phyloP scores from a whole-genome alignment of 1,284 basidiomycete genomes.

The Microstroma glucosiphilum region DNA sequence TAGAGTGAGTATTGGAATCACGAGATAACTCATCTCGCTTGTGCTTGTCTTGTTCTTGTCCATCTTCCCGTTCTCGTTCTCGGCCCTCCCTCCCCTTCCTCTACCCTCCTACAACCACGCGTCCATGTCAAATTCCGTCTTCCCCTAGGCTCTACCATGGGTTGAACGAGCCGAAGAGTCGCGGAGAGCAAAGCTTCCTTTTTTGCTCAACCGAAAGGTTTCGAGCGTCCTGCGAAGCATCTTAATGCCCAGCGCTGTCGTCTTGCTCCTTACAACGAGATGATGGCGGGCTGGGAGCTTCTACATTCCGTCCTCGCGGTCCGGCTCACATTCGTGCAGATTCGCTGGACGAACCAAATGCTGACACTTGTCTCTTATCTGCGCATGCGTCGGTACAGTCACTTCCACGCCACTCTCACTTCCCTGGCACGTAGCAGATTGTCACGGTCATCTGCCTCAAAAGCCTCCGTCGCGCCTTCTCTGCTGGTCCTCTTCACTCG shows the following conservation, averaged over 20 bases:
- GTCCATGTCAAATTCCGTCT: slow-evolving; percentile 5
- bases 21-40: no score
- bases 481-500: slow-evolving; percentile 43
- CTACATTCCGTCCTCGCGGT: neutral
- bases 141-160: neutral
- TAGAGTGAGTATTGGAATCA: slow-evolving; percentile 16
- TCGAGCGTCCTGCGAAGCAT: slow-evolving; percentile 5
- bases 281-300: slow-evolving; percentile 5
- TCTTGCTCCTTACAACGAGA: neutral
- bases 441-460: neutral
- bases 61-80: slow-evolving; percentile 5
- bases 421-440: slow-evolving; percentile 22
- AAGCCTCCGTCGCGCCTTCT: slow-evolving; percentile 21
- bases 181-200: neutral
- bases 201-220: slow-evolving; percentile 3
- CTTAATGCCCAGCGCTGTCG: slow-evolving; percentile 3
- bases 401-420: slow-evolving; percentile 29
- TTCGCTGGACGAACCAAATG: neutral
- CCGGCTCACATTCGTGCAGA: neutral
- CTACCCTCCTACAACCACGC: neutral
- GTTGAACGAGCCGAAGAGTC: slow-evolving; percentile 4
- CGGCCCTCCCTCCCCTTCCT: neutral
- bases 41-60: no score
- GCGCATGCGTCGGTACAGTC: slow-evolving; percentile 12
- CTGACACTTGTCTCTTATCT: neutral